Evolutionary conservation across 139 green algal species (phyloP).

Genomic region (Raphidocelis subcapitata): DNA sequence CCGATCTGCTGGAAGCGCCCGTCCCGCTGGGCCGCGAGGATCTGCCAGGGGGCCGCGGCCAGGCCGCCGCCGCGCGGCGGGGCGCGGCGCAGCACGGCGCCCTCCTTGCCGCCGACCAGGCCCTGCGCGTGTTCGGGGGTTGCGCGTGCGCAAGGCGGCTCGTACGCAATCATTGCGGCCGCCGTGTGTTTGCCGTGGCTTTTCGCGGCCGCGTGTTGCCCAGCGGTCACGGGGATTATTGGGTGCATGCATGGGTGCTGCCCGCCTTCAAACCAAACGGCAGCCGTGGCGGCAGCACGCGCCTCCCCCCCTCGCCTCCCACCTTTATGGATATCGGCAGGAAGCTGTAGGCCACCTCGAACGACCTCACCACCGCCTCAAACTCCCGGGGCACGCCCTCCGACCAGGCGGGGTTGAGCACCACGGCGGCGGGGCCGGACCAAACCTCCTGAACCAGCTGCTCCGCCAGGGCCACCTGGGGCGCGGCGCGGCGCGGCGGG

Average conservation of each 20-base stretch:
- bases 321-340: constrained; percentile 49
- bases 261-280: too few species aligned
- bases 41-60: constrained; percentile 33
- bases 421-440: constrained; percentile 11
- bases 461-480: constrained; percentile 57
- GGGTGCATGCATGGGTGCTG: too few species aligned
- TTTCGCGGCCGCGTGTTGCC: too few species aligned
- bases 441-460: constrained; percentile 59
- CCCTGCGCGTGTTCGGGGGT: too few species aligned
- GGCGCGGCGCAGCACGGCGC: constrained; percentile 36
- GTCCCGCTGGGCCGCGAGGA: constrained; percentile 32
- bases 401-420: constrained; percentile 50
- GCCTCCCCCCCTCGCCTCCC: background rate
- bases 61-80: background rate
- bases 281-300: background rate
- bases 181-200: too few species aligned
- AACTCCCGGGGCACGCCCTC: constrained; percentile 30
- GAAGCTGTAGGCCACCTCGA: constrained; percentile 55
- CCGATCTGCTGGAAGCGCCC: constrained; percentile 21
- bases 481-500: background rate
- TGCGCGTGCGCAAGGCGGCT: too few species aligned
- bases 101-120: constrained; percentile 45
- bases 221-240: too few species aligned
- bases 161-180: too few species aligned
- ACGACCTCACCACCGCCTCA: constrained; percentile 22